Base-by-base conservation (phyloP, 768 basidiomycete genomes). In the Leccinum subgranulosum region DNA sequence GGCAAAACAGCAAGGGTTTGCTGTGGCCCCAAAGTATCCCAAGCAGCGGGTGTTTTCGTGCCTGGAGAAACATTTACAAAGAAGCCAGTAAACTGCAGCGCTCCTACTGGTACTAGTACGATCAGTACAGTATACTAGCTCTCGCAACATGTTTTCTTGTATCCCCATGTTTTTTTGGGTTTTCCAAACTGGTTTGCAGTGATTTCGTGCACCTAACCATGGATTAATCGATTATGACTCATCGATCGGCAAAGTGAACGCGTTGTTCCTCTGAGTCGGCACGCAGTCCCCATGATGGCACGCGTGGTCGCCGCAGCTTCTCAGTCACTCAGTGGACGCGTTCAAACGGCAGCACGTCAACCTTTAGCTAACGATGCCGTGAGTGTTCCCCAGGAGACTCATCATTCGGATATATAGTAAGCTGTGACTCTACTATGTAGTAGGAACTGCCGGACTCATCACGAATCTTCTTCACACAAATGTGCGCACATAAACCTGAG, bases 31-130 rank as follows among this genome's bases (percentile, higher is more conserved):
- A 1, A 77, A 76, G 49, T 85, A 80, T 62, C 78, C 85, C n/a
- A 78, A 83, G 63, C 75, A 79, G 29, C 74, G 79, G 21, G 85
- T 92, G 9, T 74, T 87, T 56, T 67, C 77, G 25, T 93, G 90
- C 67, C 70, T 92, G 56, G 74, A 77, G 39, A 73, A 79, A 66
- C 82, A 87, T 51, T 53, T 61, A 47, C 31, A 56, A 14, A 14
- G 12, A 14, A 23, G 10, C 7, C 52, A 29, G 9, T 29, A 29
- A 29, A 29, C 28, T 29, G 28, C 10, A 29, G 28, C 28, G 28
- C n/a, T n/a, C n/a, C n/a, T n/a, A n/a, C n/a, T n/a, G n/a, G n/a
- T 29, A 9, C 28, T 29, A 29, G 28, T 29, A 29, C 11, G 29
- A 31, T 31, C 29, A 12, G 11, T 31, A 12, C 4, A 5, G 31